Evolutionary conservation across 2,329 filamentous ascomycete genomes (phyloP).

Genomic region (Penicillium sp.): DNA sequence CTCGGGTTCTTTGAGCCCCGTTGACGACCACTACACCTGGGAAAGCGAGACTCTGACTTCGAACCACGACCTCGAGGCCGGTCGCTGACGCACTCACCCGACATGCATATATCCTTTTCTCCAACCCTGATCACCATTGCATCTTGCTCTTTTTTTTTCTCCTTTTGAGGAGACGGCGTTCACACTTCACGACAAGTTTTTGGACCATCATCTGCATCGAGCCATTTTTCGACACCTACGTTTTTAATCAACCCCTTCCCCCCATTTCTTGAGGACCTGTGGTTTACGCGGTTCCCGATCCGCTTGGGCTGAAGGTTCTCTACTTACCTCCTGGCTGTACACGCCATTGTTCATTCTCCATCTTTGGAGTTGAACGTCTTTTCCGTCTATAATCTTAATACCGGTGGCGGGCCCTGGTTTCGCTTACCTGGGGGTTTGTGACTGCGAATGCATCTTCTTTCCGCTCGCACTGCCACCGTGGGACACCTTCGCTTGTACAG

Average conservation of each 20-base stretch:
- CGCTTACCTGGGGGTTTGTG: constrained; percentile 17
- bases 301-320: constrained; percentile 29
- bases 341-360: constrained; percentile 36
- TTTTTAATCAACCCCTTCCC: constrained; percentile 39
- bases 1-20: constrained; percentile 64
- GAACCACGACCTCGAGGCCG: constrained; percentile 46
- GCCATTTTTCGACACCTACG: constrained; percentile 44
- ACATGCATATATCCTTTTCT: constrained; percentile 29
- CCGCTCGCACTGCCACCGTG: constrained; percentile 27
- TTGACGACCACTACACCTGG: constrained; percentile 60
- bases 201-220: constrained; percentile 42
- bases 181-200: constrained; percentile 42
- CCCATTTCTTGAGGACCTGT: constrained; percentile 23
- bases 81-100: constrained; percentile 33
- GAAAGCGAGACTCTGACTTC: constrained; percentile 46
- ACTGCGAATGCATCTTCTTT: constrained; percentile 2
- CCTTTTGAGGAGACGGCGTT: constrained; percentile 37
- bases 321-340: constrained; percentile 39
- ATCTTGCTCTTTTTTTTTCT: constrained; percentile 31
- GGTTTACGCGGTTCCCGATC: constrained; percentile 28
- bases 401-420: constrained; percentile 31
- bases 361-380: constrained; percentile 13
- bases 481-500: constrained; percentile 47
- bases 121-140: constrained; percentile 30
- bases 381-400: constrained; percentile 49